Evolutionary conservation across 345 rosid genomes (phyloP).

Genomic region (Chamaenerion angustifolium): DNA sequence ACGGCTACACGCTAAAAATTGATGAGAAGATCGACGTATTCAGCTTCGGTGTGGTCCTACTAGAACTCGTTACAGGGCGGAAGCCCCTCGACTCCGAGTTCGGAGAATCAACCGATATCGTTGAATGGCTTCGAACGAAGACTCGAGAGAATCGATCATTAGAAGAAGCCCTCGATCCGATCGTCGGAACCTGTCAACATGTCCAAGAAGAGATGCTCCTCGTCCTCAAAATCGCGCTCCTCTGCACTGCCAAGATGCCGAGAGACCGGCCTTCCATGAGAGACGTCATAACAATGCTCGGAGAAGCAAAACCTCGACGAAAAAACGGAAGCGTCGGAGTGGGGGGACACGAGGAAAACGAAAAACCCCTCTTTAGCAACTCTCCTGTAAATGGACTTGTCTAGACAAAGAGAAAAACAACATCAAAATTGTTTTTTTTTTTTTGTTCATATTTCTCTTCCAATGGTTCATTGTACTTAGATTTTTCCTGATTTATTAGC

Average conservation of each 20-base stretch:
- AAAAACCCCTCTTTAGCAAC: conserved; percentile 39
- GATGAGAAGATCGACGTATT: conserved; percentile 91
- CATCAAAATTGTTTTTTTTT: conserved; percentile 4
- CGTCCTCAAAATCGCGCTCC: conserved; percentile 70
- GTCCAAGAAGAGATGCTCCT: conserved; percentile 94
- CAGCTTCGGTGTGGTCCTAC: conserved; percentile 71
- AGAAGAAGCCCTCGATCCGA: conserved; percentile 56
- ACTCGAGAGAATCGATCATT: conserved; percentile 45
- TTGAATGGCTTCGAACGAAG: conserved; percentile 62
- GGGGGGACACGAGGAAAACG: conserved; percentile 22
- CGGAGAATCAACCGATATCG: conserved; percentile 56
- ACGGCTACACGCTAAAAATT: conserved; percentile 79
- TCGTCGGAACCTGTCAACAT: conserved; percentile 61
- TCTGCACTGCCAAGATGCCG: conserved; percentile 78
- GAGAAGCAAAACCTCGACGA: conserved; percentile 84
- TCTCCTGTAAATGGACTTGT: conserved; percentile 75
- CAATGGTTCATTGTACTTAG: conserved; percentile 20
- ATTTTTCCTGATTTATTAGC: no score
- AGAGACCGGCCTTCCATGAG: conserved; percentile 89
- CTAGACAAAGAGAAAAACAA: conserved; percentile 15
- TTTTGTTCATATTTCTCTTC: conserved; percentile 17
- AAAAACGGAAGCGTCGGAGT: conserved; percentile 48
- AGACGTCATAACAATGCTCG: conserved; percentile 79
- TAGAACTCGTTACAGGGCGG: conserved; percentile 76
- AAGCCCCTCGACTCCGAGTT: conserved; percentile 53